These are phyloP conservation scores for Posidonia australis DNA, from an alignment of 106 monocot genomes.

Conservation along the genomic window DNA sequence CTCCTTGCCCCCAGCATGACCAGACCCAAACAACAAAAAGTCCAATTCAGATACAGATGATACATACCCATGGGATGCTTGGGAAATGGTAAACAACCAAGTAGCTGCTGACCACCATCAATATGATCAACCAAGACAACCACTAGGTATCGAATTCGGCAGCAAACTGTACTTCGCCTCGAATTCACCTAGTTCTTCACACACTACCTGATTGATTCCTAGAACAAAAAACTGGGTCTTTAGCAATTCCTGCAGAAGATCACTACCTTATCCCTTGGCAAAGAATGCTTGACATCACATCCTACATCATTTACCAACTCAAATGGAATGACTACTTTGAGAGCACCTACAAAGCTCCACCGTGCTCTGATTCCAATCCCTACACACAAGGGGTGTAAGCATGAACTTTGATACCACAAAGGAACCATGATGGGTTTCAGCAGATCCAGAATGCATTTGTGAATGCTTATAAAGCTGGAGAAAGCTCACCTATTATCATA, in stretches of 20 bases:
- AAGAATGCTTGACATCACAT: slow-evolving; percentile 2
- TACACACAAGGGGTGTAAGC: slow-evolving; percentile 1
- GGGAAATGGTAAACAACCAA: no score
- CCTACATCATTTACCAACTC: slow-evolving; percentile 7
- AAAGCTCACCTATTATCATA: slow-evolving; percentile 1
- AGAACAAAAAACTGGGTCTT: neutral
- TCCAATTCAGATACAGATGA: no score
- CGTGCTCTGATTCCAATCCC: slow-evolving; percentile 4
- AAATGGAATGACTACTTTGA: slow-evolving; percentile 18
- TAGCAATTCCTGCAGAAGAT: slow-evolving; percentile 1
- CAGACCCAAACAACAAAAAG: no score
- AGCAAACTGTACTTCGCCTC: no score
- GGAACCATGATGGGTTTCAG: slow-evolving; percentile 17
- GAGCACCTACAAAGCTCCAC: slow-evolving; percentile 15
- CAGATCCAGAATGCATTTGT: slow-evolving; percentile 12
- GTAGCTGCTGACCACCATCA: no score
- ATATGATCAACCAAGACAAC: no score
- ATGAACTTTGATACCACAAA: slow-evolving; percentile 2
- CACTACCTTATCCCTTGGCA: slow-evolving; percentile 9
- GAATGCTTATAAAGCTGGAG: slow-evolving; percentile 14
- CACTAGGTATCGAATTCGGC: no score
- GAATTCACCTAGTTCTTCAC: neutral
- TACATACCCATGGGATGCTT: no score
- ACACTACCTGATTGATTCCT: neutral
- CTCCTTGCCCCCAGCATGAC: no score